Conservation (phyloP, 495 filamentous ascomycete genomes). For the Penicillium manginii region DNA sequence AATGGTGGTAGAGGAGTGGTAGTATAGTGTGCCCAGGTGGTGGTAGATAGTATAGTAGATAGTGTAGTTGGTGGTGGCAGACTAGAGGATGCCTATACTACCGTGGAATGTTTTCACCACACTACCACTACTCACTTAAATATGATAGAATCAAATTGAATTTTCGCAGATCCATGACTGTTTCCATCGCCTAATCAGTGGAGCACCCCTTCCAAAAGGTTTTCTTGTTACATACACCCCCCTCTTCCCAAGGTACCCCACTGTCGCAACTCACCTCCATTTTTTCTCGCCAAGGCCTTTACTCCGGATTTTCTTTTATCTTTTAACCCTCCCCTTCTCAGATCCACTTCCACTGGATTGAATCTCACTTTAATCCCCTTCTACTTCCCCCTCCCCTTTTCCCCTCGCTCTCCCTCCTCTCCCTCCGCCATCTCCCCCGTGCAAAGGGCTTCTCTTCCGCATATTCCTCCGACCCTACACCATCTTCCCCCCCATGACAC, state of each 20-base stretch:
- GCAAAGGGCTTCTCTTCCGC: no score
- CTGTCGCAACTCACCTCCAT: conserved; percentile 26
- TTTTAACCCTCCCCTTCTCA: conserved; percentile 10
- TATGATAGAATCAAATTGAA: no score
- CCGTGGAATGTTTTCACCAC: no score
- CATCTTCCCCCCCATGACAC: conserved; percentile 41
- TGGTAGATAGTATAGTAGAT: no score
- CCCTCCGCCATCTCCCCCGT: conserved; percentile 1
- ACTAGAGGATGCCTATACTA: no score
- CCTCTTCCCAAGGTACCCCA: conserved; percentile 32
- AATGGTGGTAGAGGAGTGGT: neutral
- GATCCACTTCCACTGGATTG: conserved; percentile 12
- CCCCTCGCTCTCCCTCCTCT: conserved; percentile 3
- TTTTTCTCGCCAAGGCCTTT: conserved; percentile 34
- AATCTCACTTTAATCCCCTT: neutral
- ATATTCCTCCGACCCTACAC: conserved; percentile 2
- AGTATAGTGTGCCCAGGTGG: no score
- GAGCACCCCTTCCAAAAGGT: conserved; percentile 23
- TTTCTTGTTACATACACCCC: conserved; percentile 36
- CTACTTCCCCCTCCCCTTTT: neutral
- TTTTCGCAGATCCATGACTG: conserved; percentile 24
- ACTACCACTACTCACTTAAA: no score
- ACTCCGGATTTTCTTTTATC: conserved; percentile 34
- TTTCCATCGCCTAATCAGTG: conserved; percentile 34
- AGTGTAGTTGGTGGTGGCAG: no score